Base-by-base conservation (phyloP, 2,329 filamentous ascomycete genomes). In the Aspergillus niger region DNA sequence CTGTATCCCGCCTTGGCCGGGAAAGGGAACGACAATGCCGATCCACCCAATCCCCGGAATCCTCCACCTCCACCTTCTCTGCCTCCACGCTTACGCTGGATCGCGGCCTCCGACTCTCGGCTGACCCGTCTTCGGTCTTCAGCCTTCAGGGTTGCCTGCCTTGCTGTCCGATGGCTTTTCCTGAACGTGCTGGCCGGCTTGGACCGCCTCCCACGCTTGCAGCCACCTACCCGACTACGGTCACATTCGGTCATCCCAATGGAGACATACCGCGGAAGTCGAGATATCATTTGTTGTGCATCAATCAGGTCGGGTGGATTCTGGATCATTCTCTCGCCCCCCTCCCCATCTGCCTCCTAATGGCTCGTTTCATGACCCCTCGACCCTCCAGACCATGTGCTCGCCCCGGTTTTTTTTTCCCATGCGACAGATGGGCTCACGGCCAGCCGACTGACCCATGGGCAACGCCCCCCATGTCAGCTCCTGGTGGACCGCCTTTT, bases 171-270 rank as follows among this genome's bases (percentile, higher is more conserved):
- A 50, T 30, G 26, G 32, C 32, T 50, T 26, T 20, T 32, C n/a
- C n/a, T 17, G 13, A 28, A 30, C 8, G 24, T 30, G 22, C 24
- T 30, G 15, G n/a, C 15, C 26, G 47, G 24, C 47, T 50, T 28
- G 13, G 10, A 20, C 44, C 17, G 38, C 32, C 36, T 5, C 15
- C n/a, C 52, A 15, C 38, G 39, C 22, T 24, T n/a, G n/a, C 55
- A 51, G 32, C 36, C 48, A 26, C 36, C 53, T 51, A 53, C 54
- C 59, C 59, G 48, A 51, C 38, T 51, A 60, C 28, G 51, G 65
- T 67, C 32, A 55, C 60, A 65, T 64, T 59, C 57, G 60, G 55
- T 32, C 43, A 30, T 44, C 51, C 55, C 57, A 52, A 60, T 22
- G 17, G 30, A n/a, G 24, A 55, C 20, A 10, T 44, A 20, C 32